Conservation (phyloP, 306 rosid genomes). For the Pachyrhizus erosus region DNA sequence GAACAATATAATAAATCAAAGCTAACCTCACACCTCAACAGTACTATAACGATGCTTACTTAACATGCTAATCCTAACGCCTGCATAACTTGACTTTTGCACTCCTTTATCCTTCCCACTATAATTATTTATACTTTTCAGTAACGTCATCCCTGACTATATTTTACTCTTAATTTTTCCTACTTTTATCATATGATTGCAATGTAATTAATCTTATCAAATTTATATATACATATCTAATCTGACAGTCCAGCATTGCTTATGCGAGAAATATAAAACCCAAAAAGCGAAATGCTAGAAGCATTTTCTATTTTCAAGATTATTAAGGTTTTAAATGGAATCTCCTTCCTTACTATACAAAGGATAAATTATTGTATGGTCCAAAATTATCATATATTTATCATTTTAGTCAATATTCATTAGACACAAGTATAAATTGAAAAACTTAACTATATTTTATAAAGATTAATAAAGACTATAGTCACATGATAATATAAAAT, state of each 20-base stretch:
- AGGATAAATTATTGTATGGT: too few relatives aligned
- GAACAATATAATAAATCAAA: neutral
- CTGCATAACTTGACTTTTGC: conserved; percentile 59
- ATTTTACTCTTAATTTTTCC: neutral
- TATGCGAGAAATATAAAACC: neutral
- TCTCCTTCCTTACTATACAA: neutral
- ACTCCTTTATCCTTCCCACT: conserved; percentile 18
- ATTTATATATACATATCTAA: neutral
- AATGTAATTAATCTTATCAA: neutral
- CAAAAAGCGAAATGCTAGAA: neutral
- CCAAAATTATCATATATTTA: too few relatives aligned
- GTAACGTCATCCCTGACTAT: neutral
- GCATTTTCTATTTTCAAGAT: conserved; percentile 6
- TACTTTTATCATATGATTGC: neutral
- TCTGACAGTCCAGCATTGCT: neutral
- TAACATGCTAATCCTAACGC: conserved; percentile 43
- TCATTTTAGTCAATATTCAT: neutral
- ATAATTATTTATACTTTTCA: neutral
- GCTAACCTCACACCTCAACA: conserved; percentile 33
- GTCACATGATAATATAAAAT: too few relatives aligned
- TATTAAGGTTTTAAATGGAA: conserved; percentile 42
- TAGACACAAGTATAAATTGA: neutral
- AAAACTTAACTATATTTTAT: neutral
- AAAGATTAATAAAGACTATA: too few relatives aligned
- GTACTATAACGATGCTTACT: conserved; percentile 39